Percentiles rank a stretch among this genome's conserved stretches.
These are phyloP conservation scores for Ogataea corticis DNA, from an alignment of 805 yeast genomes.

Conservation along the genomic window DNA sequence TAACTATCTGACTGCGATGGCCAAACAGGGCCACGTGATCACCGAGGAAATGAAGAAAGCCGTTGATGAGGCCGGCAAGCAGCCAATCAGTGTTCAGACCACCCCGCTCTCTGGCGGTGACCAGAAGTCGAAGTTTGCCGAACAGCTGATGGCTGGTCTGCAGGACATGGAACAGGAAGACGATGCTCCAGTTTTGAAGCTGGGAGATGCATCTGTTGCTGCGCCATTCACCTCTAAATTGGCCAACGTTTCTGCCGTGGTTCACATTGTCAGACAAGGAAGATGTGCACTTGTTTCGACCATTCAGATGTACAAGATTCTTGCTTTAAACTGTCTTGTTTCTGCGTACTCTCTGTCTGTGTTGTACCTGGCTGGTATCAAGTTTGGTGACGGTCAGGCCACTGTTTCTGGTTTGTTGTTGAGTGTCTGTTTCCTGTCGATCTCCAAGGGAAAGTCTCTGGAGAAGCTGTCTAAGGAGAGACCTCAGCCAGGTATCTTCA, in stretches of 20 bases:
- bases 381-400: conserved; percentile 98
- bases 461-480: conserved; percentile 88
- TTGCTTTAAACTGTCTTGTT: conserved; percentile 94
- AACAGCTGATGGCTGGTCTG: conserved; percentile 57
- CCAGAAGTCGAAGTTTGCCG: conserved; percentile 52
- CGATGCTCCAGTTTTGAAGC: conserved; percentile 89
- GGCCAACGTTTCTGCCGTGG: conserved; percentile 87
- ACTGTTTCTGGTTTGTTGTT: conserved; percentile 91
- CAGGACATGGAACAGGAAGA: conserved; percentile 58
- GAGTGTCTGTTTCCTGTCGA: conserved; percentile 91
- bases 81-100: conserved; percentile 11
- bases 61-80: conserved; percentile 51
- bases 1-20: conserved; percentile 80
- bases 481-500: conserved; percentile 97
- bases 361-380: conserved; percentile 93
- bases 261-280: conserved; percentile 94
- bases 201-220: conserved; percentile 99
- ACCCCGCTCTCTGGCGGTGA: conserved; percentile 31
- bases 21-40: conserved; percentile 76
- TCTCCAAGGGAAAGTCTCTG: conserved; percentile 90
- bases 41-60: conserved; percentile 70
- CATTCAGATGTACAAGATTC: conserved; percentile 97
- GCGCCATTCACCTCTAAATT: conserved; percentile 98
- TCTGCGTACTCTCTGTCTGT: conserved; percentile 95
- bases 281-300: conserved; percentile 97